phyloP scores from a whole-genome alignment of 208 protist genomes.

The Leishmania major region DNA sequence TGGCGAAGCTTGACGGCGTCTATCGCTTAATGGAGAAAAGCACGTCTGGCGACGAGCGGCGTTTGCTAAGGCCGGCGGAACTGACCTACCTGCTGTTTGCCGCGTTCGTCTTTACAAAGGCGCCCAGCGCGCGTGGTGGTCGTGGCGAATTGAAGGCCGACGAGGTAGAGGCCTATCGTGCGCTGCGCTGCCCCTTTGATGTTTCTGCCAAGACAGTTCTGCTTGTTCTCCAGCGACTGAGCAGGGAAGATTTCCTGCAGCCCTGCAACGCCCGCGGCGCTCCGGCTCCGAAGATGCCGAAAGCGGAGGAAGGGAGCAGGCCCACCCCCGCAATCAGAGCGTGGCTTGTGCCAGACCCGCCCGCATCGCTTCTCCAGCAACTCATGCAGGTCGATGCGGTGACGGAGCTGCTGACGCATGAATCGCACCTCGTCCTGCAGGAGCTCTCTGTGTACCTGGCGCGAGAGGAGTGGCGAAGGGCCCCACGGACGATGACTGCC shows the following conservation, averaged over 20 bases:
- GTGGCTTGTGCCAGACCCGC: constrained; percentile 32
- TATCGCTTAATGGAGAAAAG: constrained; percentile 2
- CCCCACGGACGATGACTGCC: not conserved
- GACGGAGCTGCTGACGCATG: constrained; percentile 26
- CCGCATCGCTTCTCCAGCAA: constrained; percentile 15
- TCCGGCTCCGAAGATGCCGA: not conserved
- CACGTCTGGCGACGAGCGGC: not conserved
- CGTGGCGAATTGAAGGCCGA: constrained; percentile 44
- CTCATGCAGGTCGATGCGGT: constrained; percentile 23
- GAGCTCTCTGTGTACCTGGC: constrained; percentile 16
- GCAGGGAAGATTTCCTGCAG: constrained; percentile 32
- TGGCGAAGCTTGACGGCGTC: not conserved
- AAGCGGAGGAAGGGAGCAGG: not conserved
- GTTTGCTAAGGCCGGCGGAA: constrained; percentile 13
- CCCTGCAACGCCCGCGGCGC: not conserved
- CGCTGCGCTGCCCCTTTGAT: constrained; percentile 54
- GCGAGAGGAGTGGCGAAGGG: constrained; percentile 8
- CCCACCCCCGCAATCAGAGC: not conserved
- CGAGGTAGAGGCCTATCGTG: constrained; percentile 60
- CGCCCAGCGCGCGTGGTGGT: constrained; percentile 39
- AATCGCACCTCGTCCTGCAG: constrained; percentile 19
- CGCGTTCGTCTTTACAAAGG: constrained; percentile 53
- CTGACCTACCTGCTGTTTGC: constrained; percentile 59
- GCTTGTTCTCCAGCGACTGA: constrained; percentile 39
- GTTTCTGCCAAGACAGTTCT: constrained; percentile 31